phyloP scores from a whole-genome alignment of 140 eudicot genomes.

The Stevia rebaudiana region DNA sequence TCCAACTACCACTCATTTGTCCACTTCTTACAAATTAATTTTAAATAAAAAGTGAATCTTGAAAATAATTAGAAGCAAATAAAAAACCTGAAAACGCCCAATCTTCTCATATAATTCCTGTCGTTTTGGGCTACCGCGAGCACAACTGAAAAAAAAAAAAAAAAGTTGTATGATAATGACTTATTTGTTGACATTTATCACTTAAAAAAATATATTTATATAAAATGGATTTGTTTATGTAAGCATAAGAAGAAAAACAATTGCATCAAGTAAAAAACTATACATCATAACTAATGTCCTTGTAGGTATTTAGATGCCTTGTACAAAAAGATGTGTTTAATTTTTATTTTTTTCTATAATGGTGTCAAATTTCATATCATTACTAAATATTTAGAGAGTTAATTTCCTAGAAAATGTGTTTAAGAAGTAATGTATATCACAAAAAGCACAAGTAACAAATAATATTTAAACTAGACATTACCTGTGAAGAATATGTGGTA shows the following conservation, averaged over 20 bases:
- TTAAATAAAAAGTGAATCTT: background rate
- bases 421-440: background rate
- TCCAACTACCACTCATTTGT: background rate
- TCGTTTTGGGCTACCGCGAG: slow-evolving; percentile 98
- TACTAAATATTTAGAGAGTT: background rate
- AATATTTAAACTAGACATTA: slow-evolving; percentile 17
- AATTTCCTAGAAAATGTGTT: background rate
- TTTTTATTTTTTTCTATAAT: background rate
- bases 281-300: background rate
- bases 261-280: background rate
- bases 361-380: background rate
- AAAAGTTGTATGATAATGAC: background rate
- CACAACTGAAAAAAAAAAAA: slow-evolving; percentile 64
- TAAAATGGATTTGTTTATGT: background rate
- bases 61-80: background rate
- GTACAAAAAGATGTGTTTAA: no score
- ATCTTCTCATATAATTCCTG: slow-evolving; percentile 52
- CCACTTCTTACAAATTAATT: background rate
- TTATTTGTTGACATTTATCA: background rate
- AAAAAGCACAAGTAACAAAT: background rate
- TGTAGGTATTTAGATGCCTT: no score
- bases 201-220: background rate
- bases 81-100: slow-evolving; percentile 80
- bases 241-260: background rate
- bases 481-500: slow-evolving; percentile 94